Conservation (phyloP, 352 stramenopile genomes). For the Globisporangium okanoganense region DNA sequence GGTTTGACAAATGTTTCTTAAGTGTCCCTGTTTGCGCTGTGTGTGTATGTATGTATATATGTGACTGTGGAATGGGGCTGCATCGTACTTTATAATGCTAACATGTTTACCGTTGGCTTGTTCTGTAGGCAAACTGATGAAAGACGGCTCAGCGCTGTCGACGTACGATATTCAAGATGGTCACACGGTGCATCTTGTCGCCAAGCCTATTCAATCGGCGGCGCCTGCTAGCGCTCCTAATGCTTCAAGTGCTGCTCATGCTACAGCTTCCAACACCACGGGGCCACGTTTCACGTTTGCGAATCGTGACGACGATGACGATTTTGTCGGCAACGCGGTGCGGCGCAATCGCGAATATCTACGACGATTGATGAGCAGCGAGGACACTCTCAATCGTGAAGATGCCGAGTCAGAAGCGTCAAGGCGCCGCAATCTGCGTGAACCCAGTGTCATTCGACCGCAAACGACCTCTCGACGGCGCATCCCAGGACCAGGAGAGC, state of each 20-base stretch:
- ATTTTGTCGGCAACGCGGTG: neutral
- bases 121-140: constrained; percentile 70
- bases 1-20: constrained; percentile 19
- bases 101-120: neutral
- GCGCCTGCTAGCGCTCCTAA: neutral
- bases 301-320: constrained; percentile 8
- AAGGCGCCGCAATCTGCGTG: constrained; percentile 15
- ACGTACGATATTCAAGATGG: constrained; percentile 90
- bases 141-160: constrained; percentile 62
- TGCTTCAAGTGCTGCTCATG: neutral
- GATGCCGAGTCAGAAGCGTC: neutral
- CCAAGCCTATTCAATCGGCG: constrained; percentile 28
- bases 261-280: neutral
- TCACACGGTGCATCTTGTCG: constrained; percentile 91
- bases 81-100: neutral
- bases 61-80: neutral
- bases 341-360: constrained; percentile 14
- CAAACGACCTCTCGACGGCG: constrained; percentile 9
- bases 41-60: neutral
- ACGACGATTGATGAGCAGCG: constrained; percentile 10
- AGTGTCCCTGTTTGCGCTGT: neutral
- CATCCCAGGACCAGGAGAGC: constrained; percentile 18
- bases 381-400: constrained; percentile 2
- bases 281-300: constrained; percentile 2
- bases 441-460: constrained; percentile 14